A percentile compares a stretch with the other conserved stretches of the same genome.
phyloP scores from a whole-genome alignment of 73 alveolate genomes.

The Uronychia setigera region DNA sequence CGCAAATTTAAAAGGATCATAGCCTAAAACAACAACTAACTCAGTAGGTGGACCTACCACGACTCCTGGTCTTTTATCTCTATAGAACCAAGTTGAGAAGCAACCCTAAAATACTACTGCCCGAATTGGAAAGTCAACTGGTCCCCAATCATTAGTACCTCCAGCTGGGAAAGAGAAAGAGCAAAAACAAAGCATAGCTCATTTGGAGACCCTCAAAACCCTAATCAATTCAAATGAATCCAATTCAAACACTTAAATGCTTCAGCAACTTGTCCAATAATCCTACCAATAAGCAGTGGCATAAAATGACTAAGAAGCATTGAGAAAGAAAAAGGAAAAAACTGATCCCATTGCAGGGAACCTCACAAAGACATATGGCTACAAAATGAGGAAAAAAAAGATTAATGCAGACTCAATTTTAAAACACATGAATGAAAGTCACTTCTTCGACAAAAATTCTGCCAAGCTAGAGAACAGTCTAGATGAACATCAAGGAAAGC shows the following conservation, averaged over 20 bases:
- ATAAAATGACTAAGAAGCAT: neutral
- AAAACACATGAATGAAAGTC: neutral
- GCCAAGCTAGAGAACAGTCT: too few species aligned
- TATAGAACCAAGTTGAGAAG: too few species aligned
- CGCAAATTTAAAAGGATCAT: neutral
- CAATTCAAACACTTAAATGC: too few species aligned
- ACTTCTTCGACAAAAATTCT: too few species aligned
- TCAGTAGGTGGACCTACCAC: neutral
- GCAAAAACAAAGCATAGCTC: neutral
- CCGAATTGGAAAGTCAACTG: neutral
- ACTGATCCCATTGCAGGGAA: neutral
- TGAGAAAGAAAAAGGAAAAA: neutral
- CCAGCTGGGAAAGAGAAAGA: too few species aligned
- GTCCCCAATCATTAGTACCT: neutral
- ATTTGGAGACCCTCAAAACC: constrained; percentile 2
- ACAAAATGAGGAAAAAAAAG: neutral
- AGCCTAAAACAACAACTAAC: neutral
- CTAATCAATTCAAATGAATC: too few species aligned
- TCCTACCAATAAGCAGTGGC: neutral
- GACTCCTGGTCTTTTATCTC: too few species aligned
- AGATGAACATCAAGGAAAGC: too few species aligned
- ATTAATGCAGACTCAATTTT: neutral
- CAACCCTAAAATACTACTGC: neutral
- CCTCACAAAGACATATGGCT: neutral
- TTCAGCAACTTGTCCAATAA: neutral